Base-by-base conservation (phyloP, 2,329 filamentous ascomycete genomes). In the Pyrenochaeta sp. region DNA sequence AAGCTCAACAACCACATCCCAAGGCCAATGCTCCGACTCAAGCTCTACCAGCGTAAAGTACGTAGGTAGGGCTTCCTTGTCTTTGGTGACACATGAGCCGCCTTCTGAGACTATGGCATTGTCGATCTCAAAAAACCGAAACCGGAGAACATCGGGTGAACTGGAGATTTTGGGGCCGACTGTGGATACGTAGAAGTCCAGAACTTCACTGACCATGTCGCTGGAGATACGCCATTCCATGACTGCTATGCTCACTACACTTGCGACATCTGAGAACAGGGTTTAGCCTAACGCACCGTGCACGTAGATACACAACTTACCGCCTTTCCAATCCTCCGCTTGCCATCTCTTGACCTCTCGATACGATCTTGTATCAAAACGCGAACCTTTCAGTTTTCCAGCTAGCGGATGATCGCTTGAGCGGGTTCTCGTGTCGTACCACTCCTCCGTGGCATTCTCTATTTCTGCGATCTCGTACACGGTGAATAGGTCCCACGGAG, bases 11-110 rank as follows among this genome's bases (percentile, higher is more conserved):
- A 64, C 49, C 29, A 49, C 51, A 21, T 60, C 61, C 61, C 61
- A 64, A 10, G 59, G 61, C 59, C 56, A 62, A 29, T 64, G 49
- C 23, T 62, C 59, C 3, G 54, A 54, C 30, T 51, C 59, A 18
- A 62, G 37, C 42, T 64, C 61, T 7, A 56, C 54, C 3, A 58
- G 29, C 2, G 54, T 58, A 21, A 64, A 56, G 27, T 51, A 60
- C 4, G 40, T 53, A 29, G 60, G 51, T 42, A 62, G 29, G 2
- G 44, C 4, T 6, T 54, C 31, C 30, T 47, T 56, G 2, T 60
- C 54, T 31, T 53, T 49, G 14, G 49, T 46, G 31, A 18, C 31
- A 15, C 42, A 37, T 14, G 42, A 18, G 2, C 35, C 35, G n/a
- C 42, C 48, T n/a, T 58, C 20, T 32, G 56, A 15, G 3, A 43